phyloP scores from a whole-genome alignment of 2,329 filamentous ascomycete species.

The Hypoxylon sp. region DNA sequence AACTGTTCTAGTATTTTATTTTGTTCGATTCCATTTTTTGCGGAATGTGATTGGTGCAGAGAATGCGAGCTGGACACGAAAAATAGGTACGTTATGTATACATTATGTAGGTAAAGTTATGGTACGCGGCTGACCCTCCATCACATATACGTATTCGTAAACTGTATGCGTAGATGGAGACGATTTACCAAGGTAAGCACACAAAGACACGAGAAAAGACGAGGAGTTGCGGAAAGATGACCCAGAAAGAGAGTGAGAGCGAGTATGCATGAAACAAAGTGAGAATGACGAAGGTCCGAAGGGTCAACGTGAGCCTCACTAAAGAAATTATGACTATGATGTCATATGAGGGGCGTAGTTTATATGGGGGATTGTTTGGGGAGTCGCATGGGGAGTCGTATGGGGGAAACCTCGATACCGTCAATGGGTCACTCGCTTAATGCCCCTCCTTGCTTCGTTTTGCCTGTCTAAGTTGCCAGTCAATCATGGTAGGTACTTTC shows the following conservation, averaged over 20 bases:
- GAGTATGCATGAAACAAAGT: conserved; percentile 28
- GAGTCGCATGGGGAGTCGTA: conserved; percentile 30
- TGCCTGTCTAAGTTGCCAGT: neutral
- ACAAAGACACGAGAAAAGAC: conserved; percentile 13
- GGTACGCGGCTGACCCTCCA: conserved; percentile 2
- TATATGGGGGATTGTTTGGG: conserved; percentile 30
- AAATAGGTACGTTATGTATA: conserved; percentile 4
- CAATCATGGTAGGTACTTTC: too few species aligned
- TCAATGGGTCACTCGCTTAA: conserved; percentile 26
- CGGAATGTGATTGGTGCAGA: conserved; percentile 24
- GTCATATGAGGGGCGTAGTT: conserved; percentile 39
- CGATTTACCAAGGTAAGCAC: conserved; percentile 15
- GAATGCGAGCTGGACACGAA: conserved; percentile 1
- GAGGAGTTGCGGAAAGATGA: conserved; percentile 9
- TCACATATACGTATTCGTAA: neutral
- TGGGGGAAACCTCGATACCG: conserved; percentile 15
- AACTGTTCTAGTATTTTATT: conserved; percentile 33
- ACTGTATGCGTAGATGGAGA: neutral
- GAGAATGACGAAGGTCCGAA: conserved; percentile 41
- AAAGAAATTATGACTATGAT: conserved; percentile 35
- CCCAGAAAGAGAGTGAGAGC: conserved; percentile 10
- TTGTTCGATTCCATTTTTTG: conserved; percentile 3
- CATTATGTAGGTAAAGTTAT: neutral
- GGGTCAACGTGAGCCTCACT: conserved; percentile 37
- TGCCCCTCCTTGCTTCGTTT: conserved; percentile 29